Conservation (phyloP, 176 grass and related monocot genomes). For the Elaeis guineensis region DNA sequence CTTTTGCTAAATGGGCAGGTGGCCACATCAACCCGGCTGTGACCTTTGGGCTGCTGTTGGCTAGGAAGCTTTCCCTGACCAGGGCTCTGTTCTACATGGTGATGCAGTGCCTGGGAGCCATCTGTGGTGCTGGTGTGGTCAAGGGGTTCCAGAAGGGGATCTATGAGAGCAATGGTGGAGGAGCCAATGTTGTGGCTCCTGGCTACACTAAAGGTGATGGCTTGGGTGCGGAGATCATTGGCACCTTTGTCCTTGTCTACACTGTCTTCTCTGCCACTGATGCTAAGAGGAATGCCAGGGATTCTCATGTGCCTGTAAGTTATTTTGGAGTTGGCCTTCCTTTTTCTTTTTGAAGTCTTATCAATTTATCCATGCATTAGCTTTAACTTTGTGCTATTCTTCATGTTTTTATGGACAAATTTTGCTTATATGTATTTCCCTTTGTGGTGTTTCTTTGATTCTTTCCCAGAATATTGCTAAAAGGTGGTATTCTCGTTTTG, state of each 20-base stretch:
- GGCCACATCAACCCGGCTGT: slow-evolving; percentile 93
- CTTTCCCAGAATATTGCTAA: no score
- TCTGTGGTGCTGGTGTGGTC: slow-evolving; percentile 76
- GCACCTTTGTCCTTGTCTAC: slow-evolving; percentile 78
- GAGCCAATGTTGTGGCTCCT: slow-evolving; percentile 40
- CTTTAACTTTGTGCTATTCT: no score
- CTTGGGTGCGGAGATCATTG: slow-evolving; percentile 64
- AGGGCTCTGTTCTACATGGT: slow-evolving; percentile 67
- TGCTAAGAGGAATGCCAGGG: slow-evolving; percentile 73
- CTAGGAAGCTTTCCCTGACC: slow-evolving; percentile 51
- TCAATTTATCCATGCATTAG: no score
- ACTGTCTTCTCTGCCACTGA: slow-evolving; percentile 86
- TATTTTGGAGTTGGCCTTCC: no score
- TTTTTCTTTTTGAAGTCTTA: no score
- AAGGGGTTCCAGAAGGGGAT: slow-evolving; percentile 56
- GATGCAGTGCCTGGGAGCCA: slow-evolving; percentile 81
- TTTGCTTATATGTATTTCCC: no score
- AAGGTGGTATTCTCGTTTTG: no score
- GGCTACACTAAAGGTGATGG: slow-evolving; percentile 79
- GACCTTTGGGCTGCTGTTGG: slow-evolving; percentile 86
- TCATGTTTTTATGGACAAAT: no score
- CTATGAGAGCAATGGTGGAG: slow-evolving; percentile 47
- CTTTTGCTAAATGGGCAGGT: slow-evolving; percentile 9
- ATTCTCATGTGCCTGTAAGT: slow-evolving; percentile 70
- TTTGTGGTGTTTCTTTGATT: no score